A percentile compares a stretch with the other conserved stretches of the same genome.
phyloP scores from a whole-genome alignment of 352 stramenopile species.

The Globisporangium perplexum region DNA sequence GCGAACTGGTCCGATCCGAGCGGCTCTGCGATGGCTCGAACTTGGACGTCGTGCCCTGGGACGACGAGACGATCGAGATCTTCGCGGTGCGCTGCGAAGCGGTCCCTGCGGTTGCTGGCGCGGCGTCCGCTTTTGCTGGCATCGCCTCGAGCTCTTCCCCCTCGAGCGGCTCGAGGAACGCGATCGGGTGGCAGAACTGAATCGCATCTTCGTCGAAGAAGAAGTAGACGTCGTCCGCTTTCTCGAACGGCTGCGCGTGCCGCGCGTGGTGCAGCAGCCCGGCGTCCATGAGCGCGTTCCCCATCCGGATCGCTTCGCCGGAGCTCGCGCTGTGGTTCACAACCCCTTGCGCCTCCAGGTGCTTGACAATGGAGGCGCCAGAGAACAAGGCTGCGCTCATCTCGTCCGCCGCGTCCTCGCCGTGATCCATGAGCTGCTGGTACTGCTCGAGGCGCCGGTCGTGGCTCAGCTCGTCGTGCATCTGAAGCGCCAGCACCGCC shows the following conservation, averaged over 20 bases:
- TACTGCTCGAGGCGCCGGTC: background rate
- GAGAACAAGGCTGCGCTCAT: constrained; percentile 16
- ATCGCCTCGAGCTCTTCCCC: background rate
- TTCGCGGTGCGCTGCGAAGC: background rate
- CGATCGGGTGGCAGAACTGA: constrained; percentile 17
- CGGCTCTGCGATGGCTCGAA: constrained; percentile 5
- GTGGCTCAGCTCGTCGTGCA: constrained; percentile 33
- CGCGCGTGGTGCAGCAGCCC: constrained; percentile 47
- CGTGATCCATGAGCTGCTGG: background rate
- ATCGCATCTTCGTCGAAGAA: constrained; percentile 16
- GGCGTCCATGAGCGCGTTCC: constrained; percentile 55
- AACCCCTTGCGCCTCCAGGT: constrained; percentile 27
- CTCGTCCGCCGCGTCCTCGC: background rate
- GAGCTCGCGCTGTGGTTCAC: constrained; percentile 14
- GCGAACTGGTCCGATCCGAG: constrained; percentile 8
- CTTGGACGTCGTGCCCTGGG: constrained; percentile 2
- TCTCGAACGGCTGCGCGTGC: constrained; percentile 33
- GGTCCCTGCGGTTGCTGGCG: too few relatives aligned
- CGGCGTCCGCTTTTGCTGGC: background rate
- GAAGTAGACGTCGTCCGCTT: constrained; percentile 17
- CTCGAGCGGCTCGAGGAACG: constrained; percentile 9
- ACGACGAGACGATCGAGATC: constrained; percentile 3
- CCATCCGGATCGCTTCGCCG: constrained; percentile 35
- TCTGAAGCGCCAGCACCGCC: constrained; percentile 32
- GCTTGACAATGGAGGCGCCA: constrained; percentile 22